Evolutionary conservation across 2,329 filamentous ascomycete species (phyloP), one percentile per base, ranked within the genome.

Genomic region (Penicillium corylophilum): DNA sequence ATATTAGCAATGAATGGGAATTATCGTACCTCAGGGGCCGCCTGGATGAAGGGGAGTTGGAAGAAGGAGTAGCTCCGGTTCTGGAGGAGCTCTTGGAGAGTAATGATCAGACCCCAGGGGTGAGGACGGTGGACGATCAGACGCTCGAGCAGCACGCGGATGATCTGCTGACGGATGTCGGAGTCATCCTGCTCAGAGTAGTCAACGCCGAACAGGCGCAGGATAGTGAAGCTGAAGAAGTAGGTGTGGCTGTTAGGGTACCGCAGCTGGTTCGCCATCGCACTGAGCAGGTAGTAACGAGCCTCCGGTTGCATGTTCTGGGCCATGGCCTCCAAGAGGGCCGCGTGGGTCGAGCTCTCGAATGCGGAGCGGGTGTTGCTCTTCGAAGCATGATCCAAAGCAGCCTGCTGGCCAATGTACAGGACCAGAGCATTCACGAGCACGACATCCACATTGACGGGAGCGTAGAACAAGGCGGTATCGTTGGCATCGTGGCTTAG

Each of bases 21-120:
- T 5, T 16, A 50, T 60, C 70, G 71, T 79, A 95, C 91, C 79
- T 96, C 91, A 59, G 91, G 91, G 61, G 87, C 84, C 60, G 87
- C 83, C 77, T 96, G 95, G 74, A 97, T 89, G 65, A 95, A 96
- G 23, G 90, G 89, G 60, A 96, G 80, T 45, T 94, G 89, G 78
- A 95, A 97, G 79, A 99, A 95, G 66, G 85, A 85, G 72, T 93
- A 95, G 67, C 86, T 89, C 48, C 89, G 86, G 69, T 95, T 96
- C 79, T 95, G 95, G 61, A 95, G 80, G 51, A 99, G 81, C 76
- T 97, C 94, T 57, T 94, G 77, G 55, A 95, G 82, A 31, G 91
- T 93, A 56, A 92, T 86, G 69, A 96, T 86, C 39, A 99, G 77
- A 12, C 95, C 95, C 93, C 93, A 97, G 16, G 95, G 93, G 70